Conservation (phyloP, 805 yeast genomes). For the Blastobotrys terrestris region DNA sequence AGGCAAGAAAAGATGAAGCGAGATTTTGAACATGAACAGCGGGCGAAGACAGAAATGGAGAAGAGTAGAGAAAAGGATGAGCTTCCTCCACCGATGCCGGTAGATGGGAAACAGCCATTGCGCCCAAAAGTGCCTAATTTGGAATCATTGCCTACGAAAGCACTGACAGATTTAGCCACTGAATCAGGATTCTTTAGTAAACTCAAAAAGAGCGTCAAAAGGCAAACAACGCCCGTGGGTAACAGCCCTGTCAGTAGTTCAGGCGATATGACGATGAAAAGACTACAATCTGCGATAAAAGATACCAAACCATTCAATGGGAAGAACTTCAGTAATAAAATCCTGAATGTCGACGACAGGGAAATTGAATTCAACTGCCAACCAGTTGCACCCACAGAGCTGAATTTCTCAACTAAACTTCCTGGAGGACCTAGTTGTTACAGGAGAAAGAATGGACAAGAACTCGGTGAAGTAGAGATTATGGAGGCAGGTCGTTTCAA, state of each 20-base stretch:
- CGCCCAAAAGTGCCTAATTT: neutral
- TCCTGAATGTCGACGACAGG: constrained; percentile 3
- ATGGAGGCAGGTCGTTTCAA: constrained; percentile 15
- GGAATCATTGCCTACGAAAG: neutral
- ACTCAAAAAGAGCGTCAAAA: constrained; percentile 2
- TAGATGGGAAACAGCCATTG: neutral
- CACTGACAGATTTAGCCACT: neutral
- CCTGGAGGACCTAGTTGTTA: constrained; percentile 9
- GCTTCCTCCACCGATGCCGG: neutral
- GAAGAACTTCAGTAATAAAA: neutral
- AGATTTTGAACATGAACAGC: neutral
- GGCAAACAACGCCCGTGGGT: neutral
- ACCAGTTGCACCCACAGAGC: constrained; percentile 3
- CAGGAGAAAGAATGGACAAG: neutral
- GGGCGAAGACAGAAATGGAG: neutral
- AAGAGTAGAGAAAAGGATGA: neutral
- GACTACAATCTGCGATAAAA: constrained; percentile 1
- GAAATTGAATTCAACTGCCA: constrained; percentile 6
- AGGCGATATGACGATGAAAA: neutral
- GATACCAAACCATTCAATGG: neutral
- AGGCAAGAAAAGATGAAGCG: constrained; percentile 2
- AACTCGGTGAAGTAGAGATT: constrained; percentile 7
- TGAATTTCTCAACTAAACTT: neutral
- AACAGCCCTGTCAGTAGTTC: neutral
- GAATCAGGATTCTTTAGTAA: neutral